These are phyloP conservation scores for Senna tora DNA, from an alignment of 306 rosid genomes.

Conservation along the genomic window DNA sequence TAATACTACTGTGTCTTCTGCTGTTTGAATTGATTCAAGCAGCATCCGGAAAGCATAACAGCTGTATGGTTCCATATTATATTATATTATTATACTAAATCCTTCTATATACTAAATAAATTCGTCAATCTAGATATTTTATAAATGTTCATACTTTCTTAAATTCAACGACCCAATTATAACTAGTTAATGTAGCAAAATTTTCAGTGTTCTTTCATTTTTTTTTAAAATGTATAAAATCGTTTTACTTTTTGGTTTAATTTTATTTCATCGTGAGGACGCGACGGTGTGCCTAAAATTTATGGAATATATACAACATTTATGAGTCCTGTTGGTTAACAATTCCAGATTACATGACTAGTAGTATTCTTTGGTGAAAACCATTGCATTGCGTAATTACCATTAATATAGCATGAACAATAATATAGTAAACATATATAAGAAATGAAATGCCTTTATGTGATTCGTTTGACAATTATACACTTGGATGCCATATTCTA, in stretches of 20 bases:
- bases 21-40: slow-evolving; percentile 25
- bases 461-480: neutral
- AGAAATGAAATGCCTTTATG: neutral
- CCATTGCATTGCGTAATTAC: neutral
- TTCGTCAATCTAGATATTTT: no score
- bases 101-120: no score
- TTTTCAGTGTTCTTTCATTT: no score
- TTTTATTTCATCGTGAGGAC: neutral
- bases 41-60: slow-evolving; percentile 22
- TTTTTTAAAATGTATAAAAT: neutral
- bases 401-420: neutral
- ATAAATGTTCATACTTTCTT: no score
- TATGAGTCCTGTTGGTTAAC: neutral
- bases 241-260: neutral
- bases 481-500: neutral
- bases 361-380: neutral
- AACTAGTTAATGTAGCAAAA: no score
- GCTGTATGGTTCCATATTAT: neutral
- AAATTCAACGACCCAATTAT: no score
- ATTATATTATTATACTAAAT: no score
- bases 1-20: slow-evolving; percentile 27
- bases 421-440: neutral
- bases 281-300: neutral
- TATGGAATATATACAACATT: neutral
- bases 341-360: neutral